phyloP scores from a whole-genome alignment of 2,329 filamentous ascomycete genomes.

The Aspergillus fumigatiaffinis region DNA sequence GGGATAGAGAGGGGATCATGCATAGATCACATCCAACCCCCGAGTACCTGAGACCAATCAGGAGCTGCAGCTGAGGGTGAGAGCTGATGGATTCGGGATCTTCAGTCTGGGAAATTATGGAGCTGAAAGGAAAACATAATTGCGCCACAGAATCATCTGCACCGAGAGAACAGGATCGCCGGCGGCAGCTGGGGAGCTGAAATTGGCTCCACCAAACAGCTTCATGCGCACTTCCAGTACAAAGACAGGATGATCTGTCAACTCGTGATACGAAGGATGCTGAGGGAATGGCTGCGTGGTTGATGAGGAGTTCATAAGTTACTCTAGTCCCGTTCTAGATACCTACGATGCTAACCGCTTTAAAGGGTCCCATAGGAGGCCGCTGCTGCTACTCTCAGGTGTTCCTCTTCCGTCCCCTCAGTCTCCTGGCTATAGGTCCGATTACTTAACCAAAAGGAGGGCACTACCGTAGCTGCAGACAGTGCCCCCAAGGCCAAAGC shows the following conservation, averaged over 20 bases:
- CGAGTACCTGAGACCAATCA: neutral
- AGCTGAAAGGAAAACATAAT: neutral
- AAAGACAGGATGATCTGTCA: neutral
- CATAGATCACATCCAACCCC: neutral
- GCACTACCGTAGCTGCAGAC: constrained; percentile 20
- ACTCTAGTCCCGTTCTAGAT: neutral
- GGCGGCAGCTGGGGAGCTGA: neutral
- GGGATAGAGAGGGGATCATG: neutral
- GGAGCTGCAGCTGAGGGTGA: neutral
- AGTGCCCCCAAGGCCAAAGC: constrained; percentile 23
- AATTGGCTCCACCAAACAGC: neutral
- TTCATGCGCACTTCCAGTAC: neutral
- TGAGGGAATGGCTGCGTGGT: neutral
- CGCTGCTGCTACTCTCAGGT: neutral
- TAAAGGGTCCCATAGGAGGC: neutral
- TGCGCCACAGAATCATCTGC: neutral
- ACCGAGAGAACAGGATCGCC: neutral
- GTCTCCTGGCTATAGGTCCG: constrained; percentile 1
- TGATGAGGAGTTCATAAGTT: neutral
- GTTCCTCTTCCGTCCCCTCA: constrained; percentile 7
- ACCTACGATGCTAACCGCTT: neutral
- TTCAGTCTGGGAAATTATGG: neutral
- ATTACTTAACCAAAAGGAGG: constrained; percentile 12
- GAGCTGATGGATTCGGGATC: neutral
- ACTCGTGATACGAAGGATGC: neutral